phyloP scores from a whole-genome alignment of 192 early-diverging fungal species.

The Chytriomyces confervae region DNA sequence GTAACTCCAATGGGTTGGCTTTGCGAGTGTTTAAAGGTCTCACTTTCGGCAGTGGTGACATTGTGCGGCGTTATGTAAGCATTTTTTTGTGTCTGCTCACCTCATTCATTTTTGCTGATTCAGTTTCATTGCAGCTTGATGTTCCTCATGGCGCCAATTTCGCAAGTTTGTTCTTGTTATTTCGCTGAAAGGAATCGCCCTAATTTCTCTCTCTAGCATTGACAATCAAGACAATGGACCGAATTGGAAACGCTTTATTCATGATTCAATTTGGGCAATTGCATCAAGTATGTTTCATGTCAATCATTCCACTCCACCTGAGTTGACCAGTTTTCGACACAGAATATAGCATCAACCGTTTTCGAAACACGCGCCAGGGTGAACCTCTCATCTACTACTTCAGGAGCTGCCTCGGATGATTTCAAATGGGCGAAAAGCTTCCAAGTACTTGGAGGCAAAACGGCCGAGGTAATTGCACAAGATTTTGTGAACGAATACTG shows the following conservation, averaged over 20 bases:
- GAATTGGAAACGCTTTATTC: constrained; percentile 66
- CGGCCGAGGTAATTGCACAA: constrained; percentile 68
- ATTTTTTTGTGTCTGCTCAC: not conserved
- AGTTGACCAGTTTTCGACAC: no score
- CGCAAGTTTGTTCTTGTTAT: constrained; percentile 51
- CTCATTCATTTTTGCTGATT: not conserved
- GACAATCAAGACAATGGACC: constrained; percentile 36
- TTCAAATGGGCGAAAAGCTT: constrained; percentile 62
- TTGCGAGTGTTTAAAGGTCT: constrained; percentile 61
- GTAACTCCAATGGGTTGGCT: constrained; percentile 35
- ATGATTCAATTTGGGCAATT: constrained; percentile 81
- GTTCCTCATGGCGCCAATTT: constrained; percentile 85
- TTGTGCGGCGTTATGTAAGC: constrained; percentile 73
- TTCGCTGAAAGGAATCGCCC: not conserved
- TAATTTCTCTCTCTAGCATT: constrained; percentile 32
- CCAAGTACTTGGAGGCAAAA: constrained; percentile 70
- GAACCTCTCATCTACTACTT: constrained; percentile 65
- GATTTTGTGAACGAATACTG: constrained; percentile 1
- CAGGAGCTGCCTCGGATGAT: constrained; percentile 60
- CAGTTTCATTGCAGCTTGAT: constrained; percentile 46
- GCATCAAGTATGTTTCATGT: constrained; percentile 19
- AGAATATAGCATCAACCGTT: not conserved
- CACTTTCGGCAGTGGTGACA: constrained; percentile 73
- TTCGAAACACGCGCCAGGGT: constrained; percentile 57
- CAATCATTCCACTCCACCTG: no score